Base-by-base conservation (phyloP, 1,284 basidiomycete species). In the Malassezia furfur region DNA sequence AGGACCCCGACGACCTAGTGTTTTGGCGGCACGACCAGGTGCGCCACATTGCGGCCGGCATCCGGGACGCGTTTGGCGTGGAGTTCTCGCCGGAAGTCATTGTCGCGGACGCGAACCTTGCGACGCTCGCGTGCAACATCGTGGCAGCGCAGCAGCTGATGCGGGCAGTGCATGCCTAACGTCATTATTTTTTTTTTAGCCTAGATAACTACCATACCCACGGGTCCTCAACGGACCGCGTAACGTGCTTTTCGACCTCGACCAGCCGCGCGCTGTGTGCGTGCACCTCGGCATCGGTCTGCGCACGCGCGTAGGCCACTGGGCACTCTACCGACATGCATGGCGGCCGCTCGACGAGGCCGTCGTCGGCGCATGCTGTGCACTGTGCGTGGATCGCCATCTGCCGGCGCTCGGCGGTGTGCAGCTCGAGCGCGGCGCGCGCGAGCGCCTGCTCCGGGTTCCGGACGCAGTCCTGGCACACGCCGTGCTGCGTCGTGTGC, bases 11-110 rank as follows among this genome's bases (percentile, higher is more conserved):
- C 70, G 91, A 96, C 76, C 96, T 98, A 75, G 82, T 83, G 40
- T 89, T 98, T 77, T 96, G 91, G 88, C 85, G 85, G 3, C 84
- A 86, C 63, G 78, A 79, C 38, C 91, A 98, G 75, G 93, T 91
- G 25, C 84, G 84, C 74, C 82, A 87, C 44, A 96, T 98, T 65
- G 85, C 85, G 38, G 76, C 78, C 19, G 84, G 83, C 19, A 84
- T 93, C 61, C 79, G 85, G 64, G 82, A 86, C 70, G 82, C 85
- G 9, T 94, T 93, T 71, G 83, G 81, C 34, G 85, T 96, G 37
- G 91, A 96, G 68, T 84, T 91, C 66, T 84, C 84, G 5, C 82
- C 84, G 14, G 88, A 94, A 65, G 90, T 98, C 19, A 81, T 98
- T 39, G 79, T 96, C 41, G 91, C 90, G 1, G 89, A 94, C 69